Conservation (phyloP, 495 filamentous ascomycete species). For the Bacidia rubella region DNA sequence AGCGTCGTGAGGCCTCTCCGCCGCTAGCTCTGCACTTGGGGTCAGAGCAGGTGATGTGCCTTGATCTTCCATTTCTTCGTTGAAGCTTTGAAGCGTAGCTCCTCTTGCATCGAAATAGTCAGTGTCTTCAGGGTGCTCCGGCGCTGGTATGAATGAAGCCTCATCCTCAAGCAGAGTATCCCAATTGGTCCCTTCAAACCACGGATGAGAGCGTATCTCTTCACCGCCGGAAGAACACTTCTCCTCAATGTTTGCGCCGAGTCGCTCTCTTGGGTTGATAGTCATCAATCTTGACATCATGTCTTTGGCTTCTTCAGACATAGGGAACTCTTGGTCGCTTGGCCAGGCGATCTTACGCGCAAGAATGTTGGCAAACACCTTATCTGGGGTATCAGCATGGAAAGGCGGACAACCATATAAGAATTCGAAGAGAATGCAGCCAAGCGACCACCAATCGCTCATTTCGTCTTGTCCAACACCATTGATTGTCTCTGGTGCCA, state of each 20-base stretch:
- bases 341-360: constrained; percentile 83
- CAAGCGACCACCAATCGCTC: constrained; percentile 98
- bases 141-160: constrained; percentile 84
- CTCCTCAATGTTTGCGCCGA: constrained; percentile 73
- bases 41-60: constrained; percentile 49
- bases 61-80: constrained; percentile 88
- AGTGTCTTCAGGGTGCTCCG: constrained; percentile 90
- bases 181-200: constrained; percentile 86
- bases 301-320: constrained; percentile 79
- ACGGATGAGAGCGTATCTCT: constrained; percentile 77
- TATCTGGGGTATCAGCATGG: constrained; percentile 76
- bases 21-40: constrained; percentile 45
- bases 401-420: constrained; percentile 88
- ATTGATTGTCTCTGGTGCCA: constrained; percentile 92
- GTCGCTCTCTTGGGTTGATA: constrained; percentile 59
- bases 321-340: constrained; percentile 42
- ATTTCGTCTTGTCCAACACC: constrained; percentile 91
- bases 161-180: constrained; percentile 80
- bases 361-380: constrained; percentile 94
- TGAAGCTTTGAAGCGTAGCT: constrained; percentile 76
- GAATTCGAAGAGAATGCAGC: constrained; percentile 95
- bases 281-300: constrained; percentile 84
- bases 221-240: constrained; percentile 70
- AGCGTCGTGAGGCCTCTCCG: constrained; percentile 86
- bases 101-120: constrained; percentile 94